phyloP scores from a whole-genome alignment of 768 basidiomycete genomes.

The Tulasnella sp. region DNA sequence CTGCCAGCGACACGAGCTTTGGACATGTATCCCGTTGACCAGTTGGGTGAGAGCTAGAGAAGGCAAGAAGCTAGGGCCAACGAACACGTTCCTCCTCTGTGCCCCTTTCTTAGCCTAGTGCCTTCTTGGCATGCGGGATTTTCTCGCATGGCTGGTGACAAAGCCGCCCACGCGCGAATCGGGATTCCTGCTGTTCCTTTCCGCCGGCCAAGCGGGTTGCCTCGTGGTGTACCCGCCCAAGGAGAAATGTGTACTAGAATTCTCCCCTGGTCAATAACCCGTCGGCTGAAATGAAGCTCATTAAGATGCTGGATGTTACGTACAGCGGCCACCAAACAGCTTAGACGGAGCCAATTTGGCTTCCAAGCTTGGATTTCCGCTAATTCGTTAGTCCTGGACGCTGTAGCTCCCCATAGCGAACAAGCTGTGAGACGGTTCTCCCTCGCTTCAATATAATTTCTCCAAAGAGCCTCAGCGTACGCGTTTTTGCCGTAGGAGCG shows the following conservation, averaged over 20 bases:
- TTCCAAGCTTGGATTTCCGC: neutral
- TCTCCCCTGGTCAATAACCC: neutral
- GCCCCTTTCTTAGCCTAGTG: neutral
- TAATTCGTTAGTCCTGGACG: neutral
- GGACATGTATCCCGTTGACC: neutral
- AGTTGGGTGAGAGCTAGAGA: neutral
- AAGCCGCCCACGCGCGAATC: neutral
- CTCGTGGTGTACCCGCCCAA: neutral
- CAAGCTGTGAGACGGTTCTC: neutral
- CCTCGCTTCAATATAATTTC: conserved; percentile 2
- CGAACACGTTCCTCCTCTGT: neutral
- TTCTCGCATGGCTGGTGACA: neutral
- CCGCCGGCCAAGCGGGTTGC: neutral
- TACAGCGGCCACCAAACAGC: neutral
- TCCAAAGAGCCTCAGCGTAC: neutral
- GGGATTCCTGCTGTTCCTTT: neutral
- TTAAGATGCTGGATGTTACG: neutral
- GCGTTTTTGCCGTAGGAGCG: neutral
- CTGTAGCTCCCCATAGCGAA: neutral
- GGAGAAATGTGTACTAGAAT: neutral
- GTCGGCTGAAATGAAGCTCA: conserved; percentile 5
- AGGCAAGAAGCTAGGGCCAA: neutral
- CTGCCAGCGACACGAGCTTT: neutral
- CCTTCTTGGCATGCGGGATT: neutral
- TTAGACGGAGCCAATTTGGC: neutral